Evolutionary conservation across 2,329 filamentous ascomycete genomes (phyloP).

Genomic region (Fonsecaea monophora): DNA sequence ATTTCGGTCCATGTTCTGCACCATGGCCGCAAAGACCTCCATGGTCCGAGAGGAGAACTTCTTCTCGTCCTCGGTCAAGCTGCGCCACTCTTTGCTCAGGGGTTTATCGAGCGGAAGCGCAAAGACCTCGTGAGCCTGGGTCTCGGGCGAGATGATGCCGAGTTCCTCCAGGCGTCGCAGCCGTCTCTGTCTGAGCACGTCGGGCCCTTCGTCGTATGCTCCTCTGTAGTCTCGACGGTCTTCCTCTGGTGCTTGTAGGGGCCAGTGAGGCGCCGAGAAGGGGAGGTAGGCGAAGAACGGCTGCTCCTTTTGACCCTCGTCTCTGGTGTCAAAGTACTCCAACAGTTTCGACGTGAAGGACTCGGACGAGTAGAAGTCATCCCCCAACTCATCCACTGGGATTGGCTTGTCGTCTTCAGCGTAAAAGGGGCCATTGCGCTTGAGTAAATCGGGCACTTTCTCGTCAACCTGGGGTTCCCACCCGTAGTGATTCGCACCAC

Average conservation of each 20-base stretch:
- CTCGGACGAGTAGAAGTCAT: constrained; percentile 28
- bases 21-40: constrained; percentile 49
- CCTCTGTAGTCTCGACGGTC: constrained; percentile 65
- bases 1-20: constrained; percentile 45
- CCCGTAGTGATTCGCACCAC: constrained; percentile 46
- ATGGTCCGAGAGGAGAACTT: constrained; percentile 40
- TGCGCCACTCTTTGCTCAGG: constrained; percentile 26
- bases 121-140: constrained; percentile 44
- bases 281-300: constrained; percentile 46
- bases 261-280: constrained; percentile 70
- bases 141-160: constrained; percentile 57
- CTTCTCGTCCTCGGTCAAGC: constrained; percentile 22
- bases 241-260: constrained; percentile 64
- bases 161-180: constrained; percentile 63
- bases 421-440: constrained; percentile 24
- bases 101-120: constrained; percentile 36
- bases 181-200: constrained; percentile 61
- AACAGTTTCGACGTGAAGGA: constrained; percentile 29
- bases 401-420: constrained; percentile 24
- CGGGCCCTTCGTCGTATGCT: constrained; percentile 67
- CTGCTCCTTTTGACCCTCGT: constrained; percentile 30
- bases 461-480: constrained; percentile 43
- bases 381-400: constrained; percentile 15
- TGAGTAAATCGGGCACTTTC: constrained; percentile 19
- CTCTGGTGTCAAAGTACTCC: constrained; percentile 25